Percentiles rank a stretch among this genome's conserved stretches.
These are phyloP conservation scores for Mortierella sp. DNA, from an alignment of 371 early-diverging fungal genomes.

Conservation along the genomic window DNA sequence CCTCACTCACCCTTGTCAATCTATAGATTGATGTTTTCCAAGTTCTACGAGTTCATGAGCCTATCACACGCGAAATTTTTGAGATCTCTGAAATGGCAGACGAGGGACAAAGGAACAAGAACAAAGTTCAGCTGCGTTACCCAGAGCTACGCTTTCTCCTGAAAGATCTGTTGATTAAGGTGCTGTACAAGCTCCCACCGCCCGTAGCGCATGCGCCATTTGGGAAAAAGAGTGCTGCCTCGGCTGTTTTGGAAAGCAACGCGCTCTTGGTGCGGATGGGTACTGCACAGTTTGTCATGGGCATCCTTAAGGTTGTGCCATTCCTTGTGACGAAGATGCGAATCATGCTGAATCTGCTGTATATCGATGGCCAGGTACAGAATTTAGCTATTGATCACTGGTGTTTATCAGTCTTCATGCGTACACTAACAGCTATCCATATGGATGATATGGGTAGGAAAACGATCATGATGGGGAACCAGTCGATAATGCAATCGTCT, in stretches of 20 bases:
- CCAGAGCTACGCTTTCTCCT: conserved; percentile 62
- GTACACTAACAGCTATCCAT: no score
- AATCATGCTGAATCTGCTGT: conserved; percentile 23
- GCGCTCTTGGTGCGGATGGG: conserved; percentile 55
- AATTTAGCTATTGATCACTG: neutral
- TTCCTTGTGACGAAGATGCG: conserved; percentile 27
- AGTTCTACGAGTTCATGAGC: conserved; percentile 45
- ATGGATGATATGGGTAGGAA: conserved; percentile 3
- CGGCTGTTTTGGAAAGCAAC: conserved; percentile 9
- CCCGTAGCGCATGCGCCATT: conserved; percentile 42
- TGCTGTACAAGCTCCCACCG: conserved; percentile 62
- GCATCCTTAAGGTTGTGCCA: conserved; percentile 34
- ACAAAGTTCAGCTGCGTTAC: conserved; percentile 24
- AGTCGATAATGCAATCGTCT: conserved; percentile 18
- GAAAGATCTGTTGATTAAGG: conserved; percentile 63
- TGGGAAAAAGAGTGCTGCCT: conserved; percentile 57
- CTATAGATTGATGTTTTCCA: conserved; percentile 40
- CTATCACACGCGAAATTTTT: conserved; percentile 22
- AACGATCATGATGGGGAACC: conserved; percentile 6
- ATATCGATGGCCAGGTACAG: conserved; percentile 34
- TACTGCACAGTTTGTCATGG: conserved; percentile 54
- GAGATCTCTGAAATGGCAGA: conserved; percentile 14
- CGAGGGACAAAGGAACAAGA: neutral
- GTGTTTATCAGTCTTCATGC: neutral
- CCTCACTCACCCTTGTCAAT: conserved; percentile 1